A percentile compares a stretch with the other conserved stretches of the same genome.
These are phyloP conservation scores for Cryptococcus jaspeensis DNA, from an alignment of 1,284 basidiomycete genomes.

Conservation along the genomic window DNA sequence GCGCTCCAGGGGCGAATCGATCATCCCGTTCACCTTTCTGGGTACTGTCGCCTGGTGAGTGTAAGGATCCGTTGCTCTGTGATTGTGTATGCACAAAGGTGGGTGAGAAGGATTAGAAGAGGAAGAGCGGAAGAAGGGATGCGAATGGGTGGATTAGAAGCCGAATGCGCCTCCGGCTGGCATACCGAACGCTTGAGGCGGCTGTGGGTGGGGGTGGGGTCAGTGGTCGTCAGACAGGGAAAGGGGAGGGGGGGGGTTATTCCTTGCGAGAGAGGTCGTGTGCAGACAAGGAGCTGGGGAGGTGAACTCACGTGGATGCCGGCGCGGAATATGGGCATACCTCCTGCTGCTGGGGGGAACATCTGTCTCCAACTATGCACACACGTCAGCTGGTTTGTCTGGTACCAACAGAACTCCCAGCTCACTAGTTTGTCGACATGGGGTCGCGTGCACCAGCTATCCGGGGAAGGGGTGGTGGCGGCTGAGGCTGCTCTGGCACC, in stretches of 20 bases:
- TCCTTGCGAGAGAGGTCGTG: no score
- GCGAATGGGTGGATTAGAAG: not conserved
- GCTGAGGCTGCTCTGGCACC: slow-evolving; percentile 2
- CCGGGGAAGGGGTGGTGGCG: slow-evolving; percentile 5
- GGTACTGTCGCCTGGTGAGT: no score
- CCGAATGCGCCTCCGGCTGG: not conserved
- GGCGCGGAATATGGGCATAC: not conserved
- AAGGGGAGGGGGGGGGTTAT: no score
- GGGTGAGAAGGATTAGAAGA: no score
- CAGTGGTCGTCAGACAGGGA: no score
- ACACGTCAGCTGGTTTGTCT: not conserved
- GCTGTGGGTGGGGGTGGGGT: not conserved
- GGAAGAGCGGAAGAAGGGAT: no score
- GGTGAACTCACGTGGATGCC: no score
- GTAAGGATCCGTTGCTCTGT: no score
- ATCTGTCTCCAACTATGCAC: slow-evolving; percentile 3
- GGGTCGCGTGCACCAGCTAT: slow-evolving; percentile 13
- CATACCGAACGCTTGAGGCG: slow-evolving; percentile 1
- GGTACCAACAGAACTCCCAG: not conserved
- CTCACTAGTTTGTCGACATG: slow-evolving; percentile 10
- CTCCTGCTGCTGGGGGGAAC: slow-evolving; percentile 10
- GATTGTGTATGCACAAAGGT: no score
- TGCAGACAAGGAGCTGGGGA: no score
- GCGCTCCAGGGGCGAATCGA: no score
- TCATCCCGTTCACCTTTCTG: no score